Evolutionary conservation across 768 basidiomycete species (phyloP).

Genomic region (Suillus spraguei): DNA sequence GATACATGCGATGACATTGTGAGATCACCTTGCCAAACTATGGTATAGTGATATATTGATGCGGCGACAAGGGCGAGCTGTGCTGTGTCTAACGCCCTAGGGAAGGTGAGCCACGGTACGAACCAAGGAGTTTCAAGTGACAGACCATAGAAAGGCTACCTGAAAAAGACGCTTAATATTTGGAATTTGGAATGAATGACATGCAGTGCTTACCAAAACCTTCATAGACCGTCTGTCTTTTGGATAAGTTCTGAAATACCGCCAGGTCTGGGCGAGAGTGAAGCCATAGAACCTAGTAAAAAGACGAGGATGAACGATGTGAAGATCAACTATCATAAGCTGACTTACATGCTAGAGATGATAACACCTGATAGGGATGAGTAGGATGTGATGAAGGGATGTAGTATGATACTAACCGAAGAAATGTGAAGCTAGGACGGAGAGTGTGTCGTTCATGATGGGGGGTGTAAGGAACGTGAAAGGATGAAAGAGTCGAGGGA

Average conservation of each 20-base stretch:
- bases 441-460: conserved; percentile 21
- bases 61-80: conserved; percentile 32
- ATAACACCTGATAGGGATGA: conserved; percentile 31
- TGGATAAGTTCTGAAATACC: conserved; percentile 34
- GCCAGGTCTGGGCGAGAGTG: conserved; percentile 37
- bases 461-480: conserved; percentile 3
- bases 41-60: conserved; percentile 36
- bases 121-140: not conserved
- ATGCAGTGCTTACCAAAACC: conserved; percentile 27
- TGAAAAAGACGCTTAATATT: conserved; percentile 10
- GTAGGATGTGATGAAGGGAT: not conserved
- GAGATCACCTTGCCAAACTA: conserved; percentile 29
- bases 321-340: conserved; percentile 7
- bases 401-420: conserved; percentile 19
- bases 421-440: conserved; percentile 31
- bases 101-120: not conserved
- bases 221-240: conserved; percentile 34
- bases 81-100: conserved; percentile 29
- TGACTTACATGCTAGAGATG: conserved; percentile 30
- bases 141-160: conserved; percentile 34
- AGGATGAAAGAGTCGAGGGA: not conserved
- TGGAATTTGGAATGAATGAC: not conserved
- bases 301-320: not conserved
- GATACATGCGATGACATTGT: conserved; percentile 31
- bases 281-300: conserved; percentile 35